Evolutionary conservation across 345 rosid species (phyloP), one percentile per base, ranked within the genome.

Genomic region (Tarenaya hassleriana): DNA sequence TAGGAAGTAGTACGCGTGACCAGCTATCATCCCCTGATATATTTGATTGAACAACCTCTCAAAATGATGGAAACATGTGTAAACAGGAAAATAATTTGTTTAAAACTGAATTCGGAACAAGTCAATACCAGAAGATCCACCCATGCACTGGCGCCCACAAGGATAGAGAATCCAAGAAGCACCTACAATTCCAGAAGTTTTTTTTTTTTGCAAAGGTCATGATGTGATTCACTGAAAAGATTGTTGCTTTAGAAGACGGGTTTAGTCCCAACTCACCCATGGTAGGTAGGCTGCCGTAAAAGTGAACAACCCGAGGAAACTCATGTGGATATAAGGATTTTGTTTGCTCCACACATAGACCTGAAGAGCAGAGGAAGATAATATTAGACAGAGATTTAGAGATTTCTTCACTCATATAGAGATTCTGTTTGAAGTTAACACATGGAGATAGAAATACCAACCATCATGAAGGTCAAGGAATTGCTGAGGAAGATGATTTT

Each of bases 301-400:
- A 52, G 95, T 88, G 70, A 92, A 88, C 31, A 92, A 79, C 20
- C 96, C 96, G 76, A 92, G 73, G 74, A 92, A 92, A 70, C 96
- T 92, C 98, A 92, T 92, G 59, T 84, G 98, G 70, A 92, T 84
- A 44, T 78, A 85, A 56, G 98, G 98, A 52, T 92, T 88, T 69
- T 88, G 98, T 71, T 92, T 92, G 60, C 97, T 92, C 98, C 98
- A 92, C 50, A 92, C 97, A 74, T 92, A 92, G 35, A 92, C 98
- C 97, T 88, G 66, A 24, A 61, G 7, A 29, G 9, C 8, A 13
- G 12, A 43, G 33, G 17, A 41, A 17, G 29, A 56, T 7, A 10
- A 19, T 1, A 6, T 1, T 9, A 17, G 14, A 35, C 18, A 33
- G 16, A 41, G 3, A 3, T n/a, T n/a, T n/a, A 27, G 31, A 16